Base-by-base conservation (phyloP, 768 basidiomycete species). In the Rhodotorula toruloides region DNA sequence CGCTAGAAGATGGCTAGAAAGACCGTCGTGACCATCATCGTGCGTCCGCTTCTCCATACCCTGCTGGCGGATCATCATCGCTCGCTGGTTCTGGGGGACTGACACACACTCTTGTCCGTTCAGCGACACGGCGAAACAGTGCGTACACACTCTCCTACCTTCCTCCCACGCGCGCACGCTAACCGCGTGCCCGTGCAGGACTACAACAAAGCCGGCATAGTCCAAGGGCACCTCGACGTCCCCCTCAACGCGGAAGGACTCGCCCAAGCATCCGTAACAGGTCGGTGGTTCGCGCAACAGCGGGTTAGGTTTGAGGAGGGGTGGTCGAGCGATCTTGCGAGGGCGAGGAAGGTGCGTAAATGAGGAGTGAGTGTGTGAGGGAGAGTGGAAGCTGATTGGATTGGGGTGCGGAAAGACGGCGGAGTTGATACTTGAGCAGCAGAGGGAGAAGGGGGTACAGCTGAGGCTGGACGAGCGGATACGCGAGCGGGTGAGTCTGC, bases 171-270 rank as follows among this genome's bases (percentile, higher is more conserved):
- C 19, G 11, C 31, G 12, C 8, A 4, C 27, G 14, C 27, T 17
- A 6, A 48, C 47, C 47, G 13, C n/a, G 3, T 29, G n/a, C 8
- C 3, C 31, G 4, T 40, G 31, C 48, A 49, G 48, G 63, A 61
- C 47, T 53, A 61, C 58, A 71, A 71, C 54, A 47, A 54, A 4
- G 55, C 59, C 13, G 62, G 62, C 8, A 76, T 78, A 48, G 75
- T 78, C 9, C 77, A 78, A 63, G 77, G 77, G 4, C 77, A 77
- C 29, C 61, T 73, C 27, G 77, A 78, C 63, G 73, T 73, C 2
- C 74, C 73, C 3, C 63, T 78, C 17, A 78, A 77, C 56, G 66
- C 50, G 8, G 57, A 72, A 29, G 77, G 77, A 9, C 54, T 74
- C 19, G 59, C 58, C 1, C 75, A 78, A 56, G 76, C 77, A 11